Evolutionary conservation across 257 asterid genomes (phyloP).

Genomic region (Capsicum rhomboideum): DNA sequence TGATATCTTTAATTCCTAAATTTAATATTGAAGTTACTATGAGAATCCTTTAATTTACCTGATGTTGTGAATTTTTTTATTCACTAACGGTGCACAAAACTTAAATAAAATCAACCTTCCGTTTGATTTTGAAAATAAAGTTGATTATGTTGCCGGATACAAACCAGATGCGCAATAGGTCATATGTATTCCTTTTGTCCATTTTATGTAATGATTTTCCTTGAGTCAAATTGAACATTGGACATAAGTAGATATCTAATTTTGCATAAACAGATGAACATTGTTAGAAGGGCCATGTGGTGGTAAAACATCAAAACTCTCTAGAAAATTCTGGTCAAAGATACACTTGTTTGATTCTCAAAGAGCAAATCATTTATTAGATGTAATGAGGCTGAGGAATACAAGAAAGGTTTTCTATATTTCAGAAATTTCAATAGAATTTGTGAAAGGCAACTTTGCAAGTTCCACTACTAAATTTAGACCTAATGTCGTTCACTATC

Average conservation of each 20-base stretch:
- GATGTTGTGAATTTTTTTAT: too few species aligned
- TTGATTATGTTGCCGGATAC: neutral
- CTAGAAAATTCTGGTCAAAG: neutral
- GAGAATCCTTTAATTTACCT: too few species aligned
- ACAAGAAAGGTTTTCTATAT: neutral
- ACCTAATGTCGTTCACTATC: neutral
- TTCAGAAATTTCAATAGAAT: neutral
- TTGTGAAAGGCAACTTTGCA: neutral
- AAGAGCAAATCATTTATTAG: neutral
- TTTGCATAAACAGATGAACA: neutral
- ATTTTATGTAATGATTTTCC: neutral
- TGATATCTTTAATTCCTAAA: too few species aligned
- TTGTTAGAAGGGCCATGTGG: neutral
- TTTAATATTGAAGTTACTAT: too few species aligned
- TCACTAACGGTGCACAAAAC: too few species aligned
- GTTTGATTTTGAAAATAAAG: neutral
- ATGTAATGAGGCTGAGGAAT: neutral
- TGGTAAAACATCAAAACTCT: neutral
- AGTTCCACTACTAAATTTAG: neutral
- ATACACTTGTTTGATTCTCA: neutral
- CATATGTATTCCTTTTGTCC: neutral
- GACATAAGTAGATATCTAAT: neutral
- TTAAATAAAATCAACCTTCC: too few species aligned
- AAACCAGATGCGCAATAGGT: neutral
- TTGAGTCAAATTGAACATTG: neutral